Evolutionary conservation across 1,139 yeast species (phyloP).

Genomic region (Hansenula anomala): DNA sequence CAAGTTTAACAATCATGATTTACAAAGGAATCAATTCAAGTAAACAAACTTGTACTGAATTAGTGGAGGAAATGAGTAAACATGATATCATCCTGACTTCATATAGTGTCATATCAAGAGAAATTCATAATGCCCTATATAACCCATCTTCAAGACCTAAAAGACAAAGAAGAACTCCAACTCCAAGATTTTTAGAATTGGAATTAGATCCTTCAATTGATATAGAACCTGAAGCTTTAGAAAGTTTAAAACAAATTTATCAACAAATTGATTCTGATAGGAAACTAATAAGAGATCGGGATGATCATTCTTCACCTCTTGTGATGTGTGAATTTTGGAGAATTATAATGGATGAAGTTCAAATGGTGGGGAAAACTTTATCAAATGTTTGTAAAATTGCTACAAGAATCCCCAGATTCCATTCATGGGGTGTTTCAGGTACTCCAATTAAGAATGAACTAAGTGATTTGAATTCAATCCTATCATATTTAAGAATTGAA

Average conservation of each 20-base stretch:
- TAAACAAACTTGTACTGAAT: slow-evolving; percentile 35
- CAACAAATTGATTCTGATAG: too few species aligned
- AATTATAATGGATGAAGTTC: slow-evolving; percentile 88
- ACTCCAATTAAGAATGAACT: slow-evolving; percentile 75
- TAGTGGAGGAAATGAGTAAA: slow-evolving; percentile 30
- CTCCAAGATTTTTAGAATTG: background rate
- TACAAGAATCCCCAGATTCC: slow-evolving; percentile 71
- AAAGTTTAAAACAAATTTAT: too few species aligned
- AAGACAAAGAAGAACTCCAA: slow-evolving; percentile 28
- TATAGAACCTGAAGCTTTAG: slow-evolving; percentile 13
- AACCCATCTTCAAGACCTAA: slow-evolving; percentile 44
- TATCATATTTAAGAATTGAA: slow-evolving; percentile 57
- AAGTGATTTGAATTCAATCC: slow-evolving; percentile 63
- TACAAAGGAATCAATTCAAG: slow-evolving; percentile 55
- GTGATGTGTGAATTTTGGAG: slow-evolving; percentile 88
- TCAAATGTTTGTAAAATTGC: slow-evolving; percentile 81
- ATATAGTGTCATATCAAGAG: slow-evolving; percentile 63
- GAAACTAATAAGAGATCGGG: slow-evolving; percentile 24
- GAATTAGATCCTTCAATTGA: background rate
- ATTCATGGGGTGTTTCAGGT: slow-evolving; percentile 97
- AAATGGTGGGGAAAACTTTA: slow-evolving; percentile 75
- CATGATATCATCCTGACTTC: slow-evolving; percentile 84
- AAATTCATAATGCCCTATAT: slow-evolving; percentile 77
- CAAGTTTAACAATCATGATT: slow-evolving; percentile 50
- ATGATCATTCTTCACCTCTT: slow-evolving; percentile 73